Conservation (phyloP, 768 basidiomycete genomes). For the Suillus sp. region DNA sequence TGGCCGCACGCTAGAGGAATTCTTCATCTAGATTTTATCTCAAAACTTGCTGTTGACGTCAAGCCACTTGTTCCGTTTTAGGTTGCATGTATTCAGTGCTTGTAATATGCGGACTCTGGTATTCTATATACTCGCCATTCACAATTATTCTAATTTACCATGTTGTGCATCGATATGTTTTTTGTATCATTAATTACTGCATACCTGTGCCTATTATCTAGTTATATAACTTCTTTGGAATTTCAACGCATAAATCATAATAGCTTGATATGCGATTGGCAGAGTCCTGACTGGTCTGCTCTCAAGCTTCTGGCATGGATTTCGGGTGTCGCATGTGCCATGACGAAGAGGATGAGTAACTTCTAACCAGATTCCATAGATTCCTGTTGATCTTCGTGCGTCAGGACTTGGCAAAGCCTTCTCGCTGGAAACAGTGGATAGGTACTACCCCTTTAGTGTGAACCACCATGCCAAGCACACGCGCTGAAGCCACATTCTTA, state of each 20-base stretch:
- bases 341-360: neutral
- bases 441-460: too few species aligned
- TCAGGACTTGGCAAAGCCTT: neutral
- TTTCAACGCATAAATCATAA: neutral
- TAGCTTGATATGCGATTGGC: neutral
- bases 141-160: neutral
- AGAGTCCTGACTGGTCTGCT: neutral
- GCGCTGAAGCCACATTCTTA: too few species aligned
- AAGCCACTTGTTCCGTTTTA: neutral
- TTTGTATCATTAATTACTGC: neutral
- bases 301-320: neutral
- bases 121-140: neutral
- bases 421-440: neutral
- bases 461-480: too few species aligned
- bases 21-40: slow-evolving; percentile 32
- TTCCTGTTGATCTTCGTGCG: neutral
- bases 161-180: slow-evolving; percentile 1
- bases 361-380: neutral
- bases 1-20: slow-evolving; percentile 39
- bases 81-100: neutral
- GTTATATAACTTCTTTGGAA: neutral
- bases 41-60: neutral
- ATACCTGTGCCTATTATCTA: too few species aligned
- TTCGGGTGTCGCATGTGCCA: neutral
- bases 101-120: neutral